A percentile compares a stretch with the other conserved stretches of the same genome.
These are phyloP conservation scores for Hyphopichia burtonii DNA, from an alignment of 1,139 yeast genomes.

Conservation along the genomic window DNA sequence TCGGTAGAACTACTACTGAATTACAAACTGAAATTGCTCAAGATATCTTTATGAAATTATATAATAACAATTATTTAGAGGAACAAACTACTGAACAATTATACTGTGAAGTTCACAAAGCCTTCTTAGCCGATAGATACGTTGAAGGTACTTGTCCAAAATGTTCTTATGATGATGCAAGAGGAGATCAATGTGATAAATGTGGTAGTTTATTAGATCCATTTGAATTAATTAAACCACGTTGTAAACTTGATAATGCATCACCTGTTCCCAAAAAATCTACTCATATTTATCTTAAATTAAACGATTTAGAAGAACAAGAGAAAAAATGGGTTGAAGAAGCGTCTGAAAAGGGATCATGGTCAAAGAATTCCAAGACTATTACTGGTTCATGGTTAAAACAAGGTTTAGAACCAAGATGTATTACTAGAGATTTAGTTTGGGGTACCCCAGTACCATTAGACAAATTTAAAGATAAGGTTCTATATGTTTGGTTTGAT, in stretches of 20 bases:
- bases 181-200: constrained; percentile 99
- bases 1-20: constrained; percentile 94
- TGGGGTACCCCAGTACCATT: constrained; percentile 99
- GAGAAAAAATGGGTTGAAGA: constrained; percentile 71
- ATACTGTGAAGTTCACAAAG: constrained; percentile 86
- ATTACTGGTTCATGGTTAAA: constrained; percentile 92
- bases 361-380: constrained; percentile 89
- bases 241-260: constrained; percentile 88
- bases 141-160: constrained; percentile 98
- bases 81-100: constrained; percentile 87
- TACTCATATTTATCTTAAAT: constrained; percentile 78
- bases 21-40: constrained; percentile 95
- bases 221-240: constrained; percentile 87
- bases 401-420: constrained; percentile 90
- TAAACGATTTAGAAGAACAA: constrained; percentile 79
- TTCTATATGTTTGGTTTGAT: constrained; percentile 97
- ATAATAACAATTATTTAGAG: constrained; percentile 75
- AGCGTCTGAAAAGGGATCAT: constrained; percentile 68
- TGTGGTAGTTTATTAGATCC: constrained; percentile 92
- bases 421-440: constrained; percentile 92
- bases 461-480: constrained; percentile 79
- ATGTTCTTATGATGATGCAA: constrained; percentile 92
- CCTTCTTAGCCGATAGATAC: constrained; percentile 92
- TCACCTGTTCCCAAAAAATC: constrained; percentile 79
- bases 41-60: constrained; percentile 75